Conservation (phyloP, 2,329 filamentous ascomycete species). For the Chaetomium sp. region DNA sequence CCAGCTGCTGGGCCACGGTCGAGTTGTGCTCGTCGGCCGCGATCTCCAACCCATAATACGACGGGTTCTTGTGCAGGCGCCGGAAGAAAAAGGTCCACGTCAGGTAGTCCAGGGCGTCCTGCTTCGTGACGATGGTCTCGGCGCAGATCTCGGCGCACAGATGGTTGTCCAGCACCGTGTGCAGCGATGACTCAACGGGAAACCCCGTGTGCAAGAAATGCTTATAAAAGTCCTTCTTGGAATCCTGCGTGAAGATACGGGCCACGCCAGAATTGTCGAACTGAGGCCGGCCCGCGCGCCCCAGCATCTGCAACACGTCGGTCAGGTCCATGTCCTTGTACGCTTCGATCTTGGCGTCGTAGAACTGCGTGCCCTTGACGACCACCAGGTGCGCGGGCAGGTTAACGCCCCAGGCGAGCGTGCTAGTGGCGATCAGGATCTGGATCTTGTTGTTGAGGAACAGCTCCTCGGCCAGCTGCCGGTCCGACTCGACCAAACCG, state of each 20-base stretch:
- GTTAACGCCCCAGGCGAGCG: slow-evolving; percentile 96
- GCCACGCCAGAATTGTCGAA: slow-evolving; percentile 96
- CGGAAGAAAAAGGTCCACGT: slow-evolving; percentile 99
- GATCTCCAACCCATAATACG: slow-evolving; percentile 94
- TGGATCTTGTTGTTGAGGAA: slow-evolving; percentile 98
- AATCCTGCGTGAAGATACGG: slow-evolving; percentile 92
- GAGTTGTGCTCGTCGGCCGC: slow-evolving; percentile 88
- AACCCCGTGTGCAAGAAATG: slow-evolving; percentile 98
- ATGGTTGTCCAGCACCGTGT: slow-evolving; percentile 96
- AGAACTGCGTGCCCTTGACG: slow-evolving; percentile 97
- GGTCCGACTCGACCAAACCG: slow-evolving; percentile 89
- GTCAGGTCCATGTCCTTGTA: slow-evolving; percentile 99
- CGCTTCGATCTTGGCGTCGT: slow-evolving; percentile 93
- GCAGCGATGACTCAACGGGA: slow-evolving; percentile 90
- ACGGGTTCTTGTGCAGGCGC: slow-evolving; percentile 93
- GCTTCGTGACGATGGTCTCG: slow-evolving; percentile 86
- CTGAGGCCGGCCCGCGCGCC: slow-evolving; percentile 88
- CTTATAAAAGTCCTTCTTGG: slow-evolving; percentile 99
- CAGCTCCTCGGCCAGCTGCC: slow-evolving; percentile 84
- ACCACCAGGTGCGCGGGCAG: slow-evolving; percentile 93
- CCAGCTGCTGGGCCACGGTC: slow-evolving; percentile 73
- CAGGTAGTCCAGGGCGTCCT: slow-evolving; percentile 93
- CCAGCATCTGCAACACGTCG: slow-evolving; percentile 96
- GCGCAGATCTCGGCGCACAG: slow-evolving; percentile 90
- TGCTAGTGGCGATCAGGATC: slow-evolving; percentile 90